phyloP scores from a whole-genome alignment of 2,329 filamentous ascomycete species.

The Epichloe scottii region DNA sequence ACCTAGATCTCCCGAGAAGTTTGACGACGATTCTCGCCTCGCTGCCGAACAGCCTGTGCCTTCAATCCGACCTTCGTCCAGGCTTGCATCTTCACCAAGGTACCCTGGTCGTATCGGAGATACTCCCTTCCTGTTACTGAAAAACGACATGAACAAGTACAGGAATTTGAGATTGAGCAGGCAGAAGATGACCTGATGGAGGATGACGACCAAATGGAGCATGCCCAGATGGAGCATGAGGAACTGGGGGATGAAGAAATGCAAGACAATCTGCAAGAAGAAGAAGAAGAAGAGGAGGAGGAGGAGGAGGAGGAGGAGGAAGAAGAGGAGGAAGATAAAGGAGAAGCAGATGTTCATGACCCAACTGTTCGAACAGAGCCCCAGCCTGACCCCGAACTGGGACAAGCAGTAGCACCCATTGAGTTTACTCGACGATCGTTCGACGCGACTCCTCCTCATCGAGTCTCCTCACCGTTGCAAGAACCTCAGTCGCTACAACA shows the following conservation, averaged over 20 bases:
- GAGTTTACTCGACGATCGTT: slow-evolving; percentile 13
- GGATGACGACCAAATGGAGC: not conserved
- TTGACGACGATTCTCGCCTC: not conserved
- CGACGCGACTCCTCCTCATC: slow-evolving; percentile 21
- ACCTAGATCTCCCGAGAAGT: not conserved
- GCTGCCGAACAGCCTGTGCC: not conserved
- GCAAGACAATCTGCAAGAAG: not conserved
- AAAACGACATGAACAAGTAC: not conserved
- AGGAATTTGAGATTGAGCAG: slow-evolving; percentile 1
- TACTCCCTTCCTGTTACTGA: not conserved
- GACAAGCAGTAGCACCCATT: slow-evolving; percentile 4
- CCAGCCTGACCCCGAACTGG: not conserved
- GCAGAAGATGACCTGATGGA: not conserved
- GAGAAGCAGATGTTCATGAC: not conserved
- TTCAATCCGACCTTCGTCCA: not conserved
- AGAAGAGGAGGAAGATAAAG: not conserved
- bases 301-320: not conserved
- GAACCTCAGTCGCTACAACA: slow-evolving; percentile 19
- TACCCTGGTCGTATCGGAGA: slow-evolving; percentile 1
- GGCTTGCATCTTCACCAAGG: slow-evolving; percentile 1
- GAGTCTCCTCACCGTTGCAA: slow-evolving; percentile 26
- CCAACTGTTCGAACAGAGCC: not conserved
- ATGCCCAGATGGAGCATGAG: not conserved
- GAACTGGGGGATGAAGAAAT: slow-evolving; percentile 7
- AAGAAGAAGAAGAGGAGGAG: not conserved